These are phyloP conservation scores for Zalerion maritima DNA, from an alignment of 495 filamentous ascomycete species.

Conservation along the genomic window DNA sequence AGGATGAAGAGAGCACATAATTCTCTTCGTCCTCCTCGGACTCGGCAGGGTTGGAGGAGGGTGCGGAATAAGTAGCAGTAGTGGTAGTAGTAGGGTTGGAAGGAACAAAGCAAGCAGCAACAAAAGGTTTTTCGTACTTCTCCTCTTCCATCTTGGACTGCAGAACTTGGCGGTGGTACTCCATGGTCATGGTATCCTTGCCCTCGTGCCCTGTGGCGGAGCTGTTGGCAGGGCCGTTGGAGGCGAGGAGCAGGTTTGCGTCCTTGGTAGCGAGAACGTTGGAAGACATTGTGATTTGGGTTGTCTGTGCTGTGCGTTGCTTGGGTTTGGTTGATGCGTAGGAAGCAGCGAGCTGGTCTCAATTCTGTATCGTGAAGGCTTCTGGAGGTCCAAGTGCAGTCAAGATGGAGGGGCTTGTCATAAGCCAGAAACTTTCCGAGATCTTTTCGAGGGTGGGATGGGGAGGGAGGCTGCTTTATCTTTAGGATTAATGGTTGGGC, in stretches of 20 bases:
- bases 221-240: conserved; percentile 8
- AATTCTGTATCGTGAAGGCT: no score
- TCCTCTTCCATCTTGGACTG: conserved; percentile 56
- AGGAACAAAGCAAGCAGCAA: conserved; percentile 4
- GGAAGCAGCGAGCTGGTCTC: no score
- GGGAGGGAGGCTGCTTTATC: no score
- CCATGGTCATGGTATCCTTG: conserved; percentile 46
- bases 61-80: conserved; percentile 1
- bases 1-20: no score
- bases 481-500: no score
- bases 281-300: no score
- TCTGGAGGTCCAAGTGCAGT: conserved; percentile 2
- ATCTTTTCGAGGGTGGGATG: background rate
- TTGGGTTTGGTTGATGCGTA: no score
- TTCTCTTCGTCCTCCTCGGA: no score
- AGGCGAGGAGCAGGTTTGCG: conserved; percentile 33
- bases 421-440: background rate
- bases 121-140: conserved; percentile 38
- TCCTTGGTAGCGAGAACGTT: conserved; percentile 43
- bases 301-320: no score
- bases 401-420: background rate
- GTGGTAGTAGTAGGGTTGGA: conserved; percentile 3
- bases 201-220: conserved; percentile 13
- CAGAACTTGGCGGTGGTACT: conserved; percentile 65
- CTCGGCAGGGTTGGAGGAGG: background rate